Conservation (phyloP, 768 basidiomycete species). For the Neoboletus subvelutipes region DNA sequence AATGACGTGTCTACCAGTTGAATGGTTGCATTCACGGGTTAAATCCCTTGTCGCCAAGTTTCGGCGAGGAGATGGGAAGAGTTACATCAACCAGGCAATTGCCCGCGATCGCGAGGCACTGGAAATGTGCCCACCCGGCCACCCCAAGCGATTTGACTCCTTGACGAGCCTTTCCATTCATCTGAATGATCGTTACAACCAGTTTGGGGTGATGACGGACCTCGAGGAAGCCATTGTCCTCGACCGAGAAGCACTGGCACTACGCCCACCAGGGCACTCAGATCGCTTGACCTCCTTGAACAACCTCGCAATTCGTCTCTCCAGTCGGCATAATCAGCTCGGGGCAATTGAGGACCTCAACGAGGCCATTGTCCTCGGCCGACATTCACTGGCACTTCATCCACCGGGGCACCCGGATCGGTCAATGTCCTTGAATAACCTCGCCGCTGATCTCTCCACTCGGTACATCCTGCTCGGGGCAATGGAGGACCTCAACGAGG, state of each 20-base stretch:
- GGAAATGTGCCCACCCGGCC: not conserved
- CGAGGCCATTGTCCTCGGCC: not conserved
- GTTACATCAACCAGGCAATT: not conserved
- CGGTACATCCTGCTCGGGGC: not conserved
- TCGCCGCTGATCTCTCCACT: not conserved
- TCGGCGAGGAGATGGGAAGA: not conserved
- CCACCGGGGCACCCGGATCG: not conserved
- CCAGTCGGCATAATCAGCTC: not conserved
- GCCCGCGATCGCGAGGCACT: not conserved
- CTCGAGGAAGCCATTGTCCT: not conserved
- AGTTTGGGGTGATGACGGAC: not conserved
- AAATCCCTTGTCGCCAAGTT: not conserved
- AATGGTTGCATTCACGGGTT: not conserved
- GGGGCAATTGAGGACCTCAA: not conserved
- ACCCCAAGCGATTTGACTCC: not conserved
- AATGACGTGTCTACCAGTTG: not conserved
- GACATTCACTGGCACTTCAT: not conserved
- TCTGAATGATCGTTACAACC: not conserved
- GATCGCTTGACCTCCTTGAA: not conserved
- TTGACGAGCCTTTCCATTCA: not conserved
- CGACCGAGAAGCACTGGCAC: not conserved
- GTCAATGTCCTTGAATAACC: not conserved
- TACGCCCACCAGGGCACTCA: not conserved
- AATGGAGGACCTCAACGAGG: not conserved
- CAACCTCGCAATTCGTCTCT: not conserved